Base-by-base conservation (phyloP, 768 basidiomycete species). In the Pisolithus marmoratus region DNA sequence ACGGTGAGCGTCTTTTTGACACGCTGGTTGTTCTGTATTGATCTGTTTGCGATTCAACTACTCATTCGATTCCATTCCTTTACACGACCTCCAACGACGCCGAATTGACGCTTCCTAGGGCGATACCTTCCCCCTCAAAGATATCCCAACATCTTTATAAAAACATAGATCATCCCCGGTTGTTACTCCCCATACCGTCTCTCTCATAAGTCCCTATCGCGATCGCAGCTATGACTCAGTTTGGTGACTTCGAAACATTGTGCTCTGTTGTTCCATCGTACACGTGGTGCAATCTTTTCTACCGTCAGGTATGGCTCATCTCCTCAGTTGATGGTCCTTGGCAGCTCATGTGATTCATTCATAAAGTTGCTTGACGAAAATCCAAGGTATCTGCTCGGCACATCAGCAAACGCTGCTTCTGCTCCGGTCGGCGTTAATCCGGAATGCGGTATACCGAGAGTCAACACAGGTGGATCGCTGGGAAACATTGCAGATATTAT, bases 221-320 rank as follows among this genome's bases (percentile, higher is more conserved):
- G 34, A 34, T 34, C 8, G 37, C 52, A 46, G 59, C 59, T 29
- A 78, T 81, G 85, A 75, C 77, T 56, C 72, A 71, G 57, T 90
- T 91, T 65, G 88, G 88, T 53, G 84, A 89, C 62, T 91, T 89
- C 67, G 65, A 74, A 62, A 71, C 80, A 19, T 72, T 88, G 48
- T 92, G 91, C 67, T 70, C 74, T 38, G 69, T 79, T 40, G 79
- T 80, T 8, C 90, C 90, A 2, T 88, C 86, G 43, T 87, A 95
- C 63, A 82, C 94, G 0, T 89, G 90, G 82, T 97, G 94, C 72
- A 96, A 96, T 65, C 84, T 96, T 59, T 94, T 95, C 73, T 93
- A 93, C 72, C 80, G 81, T 54, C 92, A 95, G 76, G 84, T 92
- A 20, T 58, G 72, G 62, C 48, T 60, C 24, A 52, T 53, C 31